A percentile compares a stretch with the other conserved stretches of the same genome.
These are phyloP conservation scores for Tylopilus vinaceipallidus DNA, from an alignment of 768 basidiomycete genomes.

Conservation along the genomic window DNA sequence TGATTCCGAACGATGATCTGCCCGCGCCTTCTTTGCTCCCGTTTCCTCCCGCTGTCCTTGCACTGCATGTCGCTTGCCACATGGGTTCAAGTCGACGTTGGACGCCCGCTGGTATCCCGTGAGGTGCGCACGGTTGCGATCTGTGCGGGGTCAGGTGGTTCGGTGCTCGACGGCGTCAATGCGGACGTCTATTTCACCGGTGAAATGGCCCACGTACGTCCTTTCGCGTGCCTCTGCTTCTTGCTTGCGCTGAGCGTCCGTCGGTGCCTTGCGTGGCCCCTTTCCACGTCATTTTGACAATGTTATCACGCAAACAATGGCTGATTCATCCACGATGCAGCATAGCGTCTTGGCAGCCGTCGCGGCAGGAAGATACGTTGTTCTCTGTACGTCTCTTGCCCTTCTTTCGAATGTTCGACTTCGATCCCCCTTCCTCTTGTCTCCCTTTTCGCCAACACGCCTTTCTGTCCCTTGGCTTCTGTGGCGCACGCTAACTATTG, in stretches of 20 bases:
- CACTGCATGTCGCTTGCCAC: slow-evolving; percentile 7
- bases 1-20: slow-evolving; percentile 20
- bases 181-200: slow-evolving; percentile 93
- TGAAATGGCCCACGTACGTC: slow-evolving; percentile 83
- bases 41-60: slow-evolving; percentile 12
- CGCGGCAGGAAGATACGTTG: slow-evolving; percentile 72
- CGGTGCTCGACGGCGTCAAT: slow-evolving; percentile 63
- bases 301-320: not conserved
- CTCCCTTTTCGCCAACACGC: not conserved
- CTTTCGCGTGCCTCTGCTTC: slow-evolving; percentile 12
- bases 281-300: slow-evolving; percentile 13
- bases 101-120: slow-evolving; percentile 39
- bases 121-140: slow-evolving; percentile 69
- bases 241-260: not conserved
- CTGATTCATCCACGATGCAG: slow-evolving; percentile 38
- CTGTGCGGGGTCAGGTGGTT: slow-evolving; percentile 88
- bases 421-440: not conserved
- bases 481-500: slow-evolving; percentile 15
- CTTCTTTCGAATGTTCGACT: not conserved
- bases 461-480: slow-evolving; percentile 2
- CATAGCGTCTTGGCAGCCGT: slow-evolving; percentile 86
- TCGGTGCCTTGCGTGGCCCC: not conserved
- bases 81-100: slow-evolving; percentile 60
- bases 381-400: slow-evolving; percentile 63
- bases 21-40: slow-evolving; percentile 14